Conservation (phyloP, 2,329 filamentous ascomycete genomes). For the Pseudogymnoascus sp. region DNA sequence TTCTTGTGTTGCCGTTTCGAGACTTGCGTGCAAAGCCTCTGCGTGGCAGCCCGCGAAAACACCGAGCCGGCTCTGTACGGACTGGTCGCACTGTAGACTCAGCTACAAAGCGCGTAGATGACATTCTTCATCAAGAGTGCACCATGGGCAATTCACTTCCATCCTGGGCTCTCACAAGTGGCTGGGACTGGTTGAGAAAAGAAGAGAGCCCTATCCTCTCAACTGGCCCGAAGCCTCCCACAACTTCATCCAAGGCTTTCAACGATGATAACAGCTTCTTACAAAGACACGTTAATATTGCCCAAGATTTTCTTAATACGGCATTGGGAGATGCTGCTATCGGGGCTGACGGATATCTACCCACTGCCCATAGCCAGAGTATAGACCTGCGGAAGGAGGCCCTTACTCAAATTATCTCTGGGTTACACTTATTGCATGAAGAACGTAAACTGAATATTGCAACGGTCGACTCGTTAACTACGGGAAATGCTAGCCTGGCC, state of each 20-base stretch:
- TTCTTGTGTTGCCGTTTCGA: conserved; percentile 53
- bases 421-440: conserved; percentile 78
- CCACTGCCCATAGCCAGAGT: conserved; percentile 43
- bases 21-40: conserved; percentile 26
- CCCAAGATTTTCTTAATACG: conserved; percentile 57
- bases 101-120: conserved; percentile 35
- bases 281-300: conserved; percentile 44
- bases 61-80: conserved; percentile 33
- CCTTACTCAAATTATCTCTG: conserved; percentile 61
- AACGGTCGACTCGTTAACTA: conserved; percentile 38
- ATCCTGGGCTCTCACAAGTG: conserved; percentile 50
- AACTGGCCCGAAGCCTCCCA: background rate
- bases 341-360: conserved; percentile 51
- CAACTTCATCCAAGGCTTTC: background rate
- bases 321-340: conserved; percentile 46
- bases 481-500: conserved; percentile 46
- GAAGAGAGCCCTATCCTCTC: conserved; percentile 32
- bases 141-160: conserved; percentile 30
- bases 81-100: conserved; percentile 38
- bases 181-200: conserved; percentile 66
- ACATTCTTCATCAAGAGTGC: conserved; percentile 38
- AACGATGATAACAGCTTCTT: conserved; percentile 48
- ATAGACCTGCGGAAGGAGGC: conserved; percentile 49
- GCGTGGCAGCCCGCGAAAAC: conserved; percentile 29
- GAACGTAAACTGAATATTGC: conserved; percentile 73